Evolutionary conservation across 73 alveolate species (phyloP).

Genomic region (Tetrahymena borealis): DNA sequence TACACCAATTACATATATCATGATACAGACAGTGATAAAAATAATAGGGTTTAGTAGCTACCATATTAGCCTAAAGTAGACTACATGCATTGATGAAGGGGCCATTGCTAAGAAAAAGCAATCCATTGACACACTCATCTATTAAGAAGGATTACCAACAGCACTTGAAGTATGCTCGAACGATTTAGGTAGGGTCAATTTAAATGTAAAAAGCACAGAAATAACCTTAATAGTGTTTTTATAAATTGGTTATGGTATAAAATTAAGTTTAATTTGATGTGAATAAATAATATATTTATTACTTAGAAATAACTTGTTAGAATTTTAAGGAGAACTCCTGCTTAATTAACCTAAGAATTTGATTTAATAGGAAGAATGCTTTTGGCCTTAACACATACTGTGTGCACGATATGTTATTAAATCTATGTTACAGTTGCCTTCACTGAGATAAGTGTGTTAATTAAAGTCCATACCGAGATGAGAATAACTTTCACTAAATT

Average conservation of each 20-base stretch:
- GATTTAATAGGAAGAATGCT: neutral
- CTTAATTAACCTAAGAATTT: neutral
- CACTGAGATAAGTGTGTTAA: neutral
- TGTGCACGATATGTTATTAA: neutral
- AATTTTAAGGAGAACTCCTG: neutral
- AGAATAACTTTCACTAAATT: conserved; percentile 5
- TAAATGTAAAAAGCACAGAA: neutral
- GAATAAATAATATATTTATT: too few species aligned
- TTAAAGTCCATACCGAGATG: conserved; percentile 4
- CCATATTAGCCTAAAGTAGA: conserved; percentile 32
- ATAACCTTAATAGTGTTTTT: neutral
- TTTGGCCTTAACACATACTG: neutral
- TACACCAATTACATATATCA: too few species aligned
- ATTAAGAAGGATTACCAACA: conserved; percentile 20
- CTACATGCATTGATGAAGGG: neutral
- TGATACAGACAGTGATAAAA: too few species aligned
- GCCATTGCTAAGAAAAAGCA: conserved; percentile 15
- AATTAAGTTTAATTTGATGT: too few species aligned
- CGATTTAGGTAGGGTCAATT: neutral
- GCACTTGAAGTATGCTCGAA: neutral
- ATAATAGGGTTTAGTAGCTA: conserved; percentile 13
- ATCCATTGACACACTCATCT: conserved; percentile 24
- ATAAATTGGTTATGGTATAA: neutral
- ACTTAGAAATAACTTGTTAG: neutral
- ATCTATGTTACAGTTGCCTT: neutral